phyloP scores from a whole-genome alignment of 257 asterid genomes.

The Nicotiana obtusifolia region DNA sequence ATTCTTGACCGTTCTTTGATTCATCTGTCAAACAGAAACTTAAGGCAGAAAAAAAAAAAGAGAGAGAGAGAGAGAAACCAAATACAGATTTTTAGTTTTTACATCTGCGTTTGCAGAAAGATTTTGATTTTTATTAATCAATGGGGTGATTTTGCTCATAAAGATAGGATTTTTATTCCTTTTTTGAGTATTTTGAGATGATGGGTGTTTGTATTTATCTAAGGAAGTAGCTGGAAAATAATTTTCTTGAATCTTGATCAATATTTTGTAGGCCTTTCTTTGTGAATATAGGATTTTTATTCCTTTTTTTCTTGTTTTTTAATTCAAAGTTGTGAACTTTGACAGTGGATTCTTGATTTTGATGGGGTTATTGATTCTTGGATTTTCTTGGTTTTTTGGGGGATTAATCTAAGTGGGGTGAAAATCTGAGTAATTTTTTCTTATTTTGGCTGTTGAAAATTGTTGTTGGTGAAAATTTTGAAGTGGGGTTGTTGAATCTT shows the following conservation, averaged over 20 bases:
- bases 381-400: conserved; percentile 1
- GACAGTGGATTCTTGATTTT: conserved; percentile 13
- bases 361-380: conserved; percentile 7
- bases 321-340: conserved; percentile 17
- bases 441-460: neutral
- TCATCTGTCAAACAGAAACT: conserved; percentile 9
- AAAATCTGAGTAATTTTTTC: conserved; percentile 14
- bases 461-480: neutral
- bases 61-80: neutral
- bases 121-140: conserved; percentile 26
- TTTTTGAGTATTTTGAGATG: neutral
- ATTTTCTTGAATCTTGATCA: conserved; percentile 3
- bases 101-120: conserved; percentile 19
- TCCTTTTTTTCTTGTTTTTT: neutral
- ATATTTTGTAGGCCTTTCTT: neutral
- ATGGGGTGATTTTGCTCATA: conserved; percentile 21
- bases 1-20: neutral
- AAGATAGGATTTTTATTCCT: conserved; percentile 37
- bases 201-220: conserved; percentile 28
- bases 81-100: neutral
- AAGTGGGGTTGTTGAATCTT: neutral
- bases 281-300: neutral
- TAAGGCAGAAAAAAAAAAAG: neutral
- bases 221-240: conserved; percentile 42
- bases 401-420: conserved; percentile 2